phyloP scores from a whole-genome alignment of 1,284 basidiomycete species.

The Trichosporon sp. region DNA sequence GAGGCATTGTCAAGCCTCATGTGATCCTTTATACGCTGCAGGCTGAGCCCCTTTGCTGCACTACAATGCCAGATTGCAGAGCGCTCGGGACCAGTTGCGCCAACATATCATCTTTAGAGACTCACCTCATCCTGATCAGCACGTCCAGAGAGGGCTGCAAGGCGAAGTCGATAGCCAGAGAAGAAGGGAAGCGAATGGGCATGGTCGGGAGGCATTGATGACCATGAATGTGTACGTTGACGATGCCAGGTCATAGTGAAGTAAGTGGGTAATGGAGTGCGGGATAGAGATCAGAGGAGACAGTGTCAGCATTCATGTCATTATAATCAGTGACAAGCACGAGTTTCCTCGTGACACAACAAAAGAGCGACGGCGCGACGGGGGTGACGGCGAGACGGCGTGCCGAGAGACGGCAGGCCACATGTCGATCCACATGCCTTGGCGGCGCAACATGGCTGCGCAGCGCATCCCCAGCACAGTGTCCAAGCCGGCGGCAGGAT shows the following conservation, averaged over 20 bases:
- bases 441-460: too few relatives aligned
- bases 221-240: neutral
- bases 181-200: constrained; percentile 43
- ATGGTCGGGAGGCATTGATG: constrained; percentile 42
- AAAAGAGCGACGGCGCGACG: too few relatives aligned
- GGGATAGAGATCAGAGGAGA: neutral
- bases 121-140: constrained; percentile 47
- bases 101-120: neutral
- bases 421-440: too few relatives aligned
- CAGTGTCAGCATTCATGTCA: neutral
- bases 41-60: neutral
- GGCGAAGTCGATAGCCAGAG: constrained; percentile 37
- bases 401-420: too few relatives aligned
- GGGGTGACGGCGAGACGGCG: too few relatives aligned
- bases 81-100: too few relatives aligned
- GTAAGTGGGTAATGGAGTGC: neutral
- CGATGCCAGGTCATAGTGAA: neutral
- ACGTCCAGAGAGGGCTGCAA: constrained; percentile 46
- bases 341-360: too few relatives aligned
- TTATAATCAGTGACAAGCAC: too few relatives aligned
- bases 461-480: too few relatives aligned
- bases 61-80: too few relatives aligned
- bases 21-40: too few relatives aligned
- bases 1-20: neutral
- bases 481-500: too few relatives aligned